Evolutionary conservation across 345 rosid species (phyloP).

Genomic region (Gossypium ekmanianum): DNA sequence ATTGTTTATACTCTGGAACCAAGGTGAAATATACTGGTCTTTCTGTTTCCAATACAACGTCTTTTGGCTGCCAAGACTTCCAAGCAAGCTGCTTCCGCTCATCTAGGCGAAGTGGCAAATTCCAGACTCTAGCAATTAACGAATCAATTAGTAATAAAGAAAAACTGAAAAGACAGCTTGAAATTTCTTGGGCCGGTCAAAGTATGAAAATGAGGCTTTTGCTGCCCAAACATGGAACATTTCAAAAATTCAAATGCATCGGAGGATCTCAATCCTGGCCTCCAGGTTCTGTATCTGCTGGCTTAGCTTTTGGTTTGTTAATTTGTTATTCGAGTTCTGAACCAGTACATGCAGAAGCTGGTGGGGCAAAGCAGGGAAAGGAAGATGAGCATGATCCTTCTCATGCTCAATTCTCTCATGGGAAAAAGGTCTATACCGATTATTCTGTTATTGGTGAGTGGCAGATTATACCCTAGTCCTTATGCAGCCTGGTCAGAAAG

Average conservation of each 20-base stretch:
- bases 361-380: conserved; percentile 29
- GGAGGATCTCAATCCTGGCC: conserved; percentile 38
- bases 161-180: conserved; percentile 37
- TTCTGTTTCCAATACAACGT: conserved; percentile 39
- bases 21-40: conserved; percentile 32
- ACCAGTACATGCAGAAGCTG: conserved; percentile 59
- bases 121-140: conserved; percentile 32
- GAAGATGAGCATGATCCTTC: conserved; percentile 30
- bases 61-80: conserved; percentile 24
- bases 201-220: conserved; percentile 36
- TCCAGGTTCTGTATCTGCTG: conserved; percentile 44
- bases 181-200: conserved; percentile 43
- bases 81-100: conserved; percentile 28
- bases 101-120: conserved; percentile 29
- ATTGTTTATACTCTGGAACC: conserved; percentile 29
- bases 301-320: conserved; percentile 56
- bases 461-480: conserved; percentile 2
- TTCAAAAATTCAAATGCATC: conserved; percentile 37
- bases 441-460: conserved; percentile 75
- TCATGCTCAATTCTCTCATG: conserved; percentile 42
- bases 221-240: conserved; percentile 40
- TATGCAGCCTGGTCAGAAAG: not conserved
- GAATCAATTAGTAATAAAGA: conserved; percentile 30
- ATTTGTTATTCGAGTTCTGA: conserved; percentile 63
- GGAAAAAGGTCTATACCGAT: conserved; percentile 75